These are phyloP conservation scores for Abelmoschus esculentus DNA, from an alignment of 345 rosid genomes.

Conservation along the genomic window DNA sequence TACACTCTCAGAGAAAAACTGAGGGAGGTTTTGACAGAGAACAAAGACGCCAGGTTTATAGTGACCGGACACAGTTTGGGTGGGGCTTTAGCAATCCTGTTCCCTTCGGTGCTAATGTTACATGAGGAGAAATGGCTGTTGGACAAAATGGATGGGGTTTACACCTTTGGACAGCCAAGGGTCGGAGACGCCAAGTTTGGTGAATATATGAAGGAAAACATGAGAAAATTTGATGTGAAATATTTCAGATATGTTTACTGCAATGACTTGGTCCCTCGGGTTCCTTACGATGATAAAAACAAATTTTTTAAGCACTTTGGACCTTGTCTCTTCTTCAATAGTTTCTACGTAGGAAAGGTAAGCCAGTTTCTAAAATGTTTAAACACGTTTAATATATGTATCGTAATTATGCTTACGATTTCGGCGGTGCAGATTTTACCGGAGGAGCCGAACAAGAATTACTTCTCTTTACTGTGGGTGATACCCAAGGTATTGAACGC, in stretches of 20 bases:
- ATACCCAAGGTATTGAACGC: constrained; percentile 43
- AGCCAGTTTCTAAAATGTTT: background rate
- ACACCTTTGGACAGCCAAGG: constrained; percentile 55
- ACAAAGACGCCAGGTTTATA: constrained; percentile 31
- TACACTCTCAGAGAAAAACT: constrained; percentile 27
- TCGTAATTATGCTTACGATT: background rate
- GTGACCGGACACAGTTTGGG: constrained; percentile 54
- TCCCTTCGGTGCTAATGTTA: constrained; percentile 24
- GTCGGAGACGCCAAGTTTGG: constrained; percentile 41
- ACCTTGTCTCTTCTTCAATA: constrained; percentile 27
- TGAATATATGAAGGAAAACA: constrained; percentile 19
- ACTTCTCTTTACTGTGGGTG: constrained; percentile 38
- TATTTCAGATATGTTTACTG: constrained; percentile 40
- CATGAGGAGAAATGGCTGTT: constrained; percentile 37
- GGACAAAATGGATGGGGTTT: constrained; percentile 40
- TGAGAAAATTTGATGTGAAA: constrained; percentile 23
- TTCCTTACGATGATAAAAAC: constrained; percentile 44
- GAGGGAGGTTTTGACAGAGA: constrained; percentile 21
- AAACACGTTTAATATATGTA: background rate
- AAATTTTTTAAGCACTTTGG: constrained; percentile 42
- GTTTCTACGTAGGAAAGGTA: constrained; percentile 44
- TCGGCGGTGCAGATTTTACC: constrained; percentile 28
- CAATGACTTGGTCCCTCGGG: constrained; percentile 48
- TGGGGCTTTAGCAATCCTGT: constrained; percentile 37
- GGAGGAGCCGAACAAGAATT: constrained; percentile 71